Evolutionary conservation across 2,329 filamentous ascomycete genomes (phyloP).

Genomic region (Stagonosporopsis rhizophila): DNA sequence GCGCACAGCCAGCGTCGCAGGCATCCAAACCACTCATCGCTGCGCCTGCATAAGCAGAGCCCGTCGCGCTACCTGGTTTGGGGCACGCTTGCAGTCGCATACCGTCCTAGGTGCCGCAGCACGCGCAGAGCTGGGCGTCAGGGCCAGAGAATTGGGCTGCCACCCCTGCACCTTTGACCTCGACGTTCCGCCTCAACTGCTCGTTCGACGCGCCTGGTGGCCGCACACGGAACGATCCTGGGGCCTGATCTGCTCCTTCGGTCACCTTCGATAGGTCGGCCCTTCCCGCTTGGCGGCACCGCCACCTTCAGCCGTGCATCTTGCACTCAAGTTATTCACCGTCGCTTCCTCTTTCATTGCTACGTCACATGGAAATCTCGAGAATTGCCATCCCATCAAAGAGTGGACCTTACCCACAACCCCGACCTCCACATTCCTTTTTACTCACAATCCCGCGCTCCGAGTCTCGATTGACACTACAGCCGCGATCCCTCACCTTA

Average conservation of each 20-base stretch:
- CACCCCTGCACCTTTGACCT: slow-evolving; percentile 14
- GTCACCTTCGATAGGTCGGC: slow-evolving; percentile 13
- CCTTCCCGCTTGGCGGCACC: slow-evolving; percentile 13
- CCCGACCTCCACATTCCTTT: slow-evolving; percentile 35
- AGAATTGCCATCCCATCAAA: slow-evolving; percentile 25
- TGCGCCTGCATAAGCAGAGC: slow-evolving; percentile 11
- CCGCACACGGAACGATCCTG: slow-evolving; percentile 5
- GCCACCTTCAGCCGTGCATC: slow-evolving; percentile 3
- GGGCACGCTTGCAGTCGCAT: slow-evolving; percentile 19
- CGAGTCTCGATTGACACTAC: slow-evolving; percentile 35
- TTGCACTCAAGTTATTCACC: background rate
- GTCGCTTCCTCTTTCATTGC: background rate
- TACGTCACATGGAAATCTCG: slow-evolving; percentile 36
- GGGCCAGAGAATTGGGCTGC: slow-evolving; percentile 26
- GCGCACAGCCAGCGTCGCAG: slow-evolving; percentile 10
- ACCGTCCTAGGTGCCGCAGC: slow-evolving; percentile 13
- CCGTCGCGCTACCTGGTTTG: slow-evolving; percentile 14
- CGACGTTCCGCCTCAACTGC: slow-evolving; percentile 19
- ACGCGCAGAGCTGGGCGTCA: slow-evolving; percentile 24
- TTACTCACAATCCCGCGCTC: slow-evolving; percentile 20
- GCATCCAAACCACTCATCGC: slow-evolving; percentile 14
- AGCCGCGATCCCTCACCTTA: slow-evolving; percentile 28
- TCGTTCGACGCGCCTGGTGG: slow-evolving; percentile 4
- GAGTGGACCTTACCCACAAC: slow-evolving; percentile 12
- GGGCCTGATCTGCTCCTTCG: slow-evolving; percentile 7